Conservation (phyloP, 2,329 filamentous ascomycete species). For the Aureobasidium musti region DNA sequence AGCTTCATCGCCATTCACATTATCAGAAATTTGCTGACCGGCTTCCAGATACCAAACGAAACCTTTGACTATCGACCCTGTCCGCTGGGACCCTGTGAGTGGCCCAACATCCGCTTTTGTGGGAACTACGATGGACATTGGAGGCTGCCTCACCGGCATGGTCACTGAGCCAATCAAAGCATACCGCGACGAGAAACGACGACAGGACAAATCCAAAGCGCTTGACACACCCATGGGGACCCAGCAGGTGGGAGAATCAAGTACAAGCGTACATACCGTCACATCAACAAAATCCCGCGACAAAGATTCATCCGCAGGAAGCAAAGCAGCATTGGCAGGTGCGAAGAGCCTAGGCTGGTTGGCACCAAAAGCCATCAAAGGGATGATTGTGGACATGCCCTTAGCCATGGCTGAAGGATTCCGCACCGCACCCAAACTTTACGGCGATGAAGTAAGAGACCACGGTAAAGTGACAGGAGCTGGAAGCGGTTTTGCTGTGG, state of each 20-base stretch:
- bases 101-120: background rate
- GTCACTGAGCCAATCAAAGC: background rate
- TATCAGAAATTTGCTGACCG: background rate
- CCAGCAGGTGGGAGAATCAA: background rate
- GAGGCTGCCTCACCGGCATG: slow-evolving; percentile 54
- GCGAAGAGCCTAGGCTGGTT: background rate
- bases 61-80: background rate
- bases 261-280: background rate
- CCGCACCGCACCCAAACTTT: slow-evolving; percentile 51
- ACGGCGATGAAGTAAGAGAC: slow-evolving; percentile 62
- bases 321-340: background rate
- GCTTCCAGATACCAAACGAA: background rate
- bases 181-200: background rate
- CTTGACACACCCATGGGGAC: background rate
- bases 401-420: background rate
- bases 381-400: background rate
- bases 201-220: background rate
- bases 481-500: slow-evolving; percentile 63
- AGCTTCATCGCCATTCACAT: too few relatives aligned
- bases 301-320: background rate
- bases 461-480: slow-evolving; percentile 51
- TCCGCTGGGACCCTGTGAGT: background rate
- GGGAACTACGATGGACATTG: slow-evolving; percentile 64
- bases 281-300: background rate
- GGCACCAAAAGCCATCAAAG: background rate